Evolutionary conservation across 2,329 filamentous ascomycete genomes (phyloP).

Genomic region (Colletotrichum camelliae): DNA sequence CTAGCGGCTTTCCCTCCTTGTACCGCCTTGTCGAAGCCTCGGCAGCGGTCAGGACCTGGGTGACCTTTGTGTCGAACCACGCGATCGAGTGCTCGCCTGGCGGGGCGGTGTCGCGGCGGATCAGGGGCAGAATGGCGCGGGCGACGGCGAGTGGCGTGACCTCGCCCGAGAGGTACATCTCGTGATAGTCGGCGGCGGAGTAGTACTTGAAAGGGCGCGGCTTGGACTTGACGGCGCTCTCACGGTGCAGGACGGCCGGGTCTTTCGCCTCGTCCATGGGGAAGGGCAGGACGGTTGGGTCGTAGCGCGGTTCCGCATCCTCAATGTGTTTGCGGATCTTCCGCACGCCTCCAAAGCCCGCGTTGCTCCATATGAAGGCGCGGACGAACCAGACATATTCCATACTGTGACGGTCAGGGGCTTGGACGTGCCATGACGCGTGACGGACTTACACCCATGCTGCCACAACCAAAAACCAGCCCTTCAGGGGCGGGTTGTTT

Average conservation of each 20-base stretch:
- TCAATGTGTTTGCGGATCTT: constrained; percentile 57
- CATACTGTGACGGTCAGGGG: constrained; percentile 45
- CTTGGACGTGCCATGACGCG: background rate
- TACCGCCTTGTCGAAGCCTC: constrained; percentile 51
- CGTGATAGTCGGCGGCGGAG: constrained; percentile 51
- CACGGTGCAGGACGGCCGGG: constrained; percentile 15
- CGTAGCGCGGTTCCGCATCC: constrained; percentile 52
- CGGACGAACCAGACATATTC: constrained; percentile 60
- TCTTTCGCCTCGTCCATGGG: constrained; percentile 49
- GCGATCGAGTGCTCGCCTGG: constrained; percentile 46
- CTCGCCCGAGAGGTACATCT: constrained; percentile 48
- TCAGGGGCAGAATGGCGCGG: constrained; percentile 49
- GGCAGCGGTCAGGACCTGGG: constrained; percentile 47
- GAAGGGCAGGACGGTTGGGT: constrained; percentile 50
- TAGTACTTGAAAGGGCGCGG: constrained; percentile 20
- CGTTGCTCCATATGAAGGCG: constrained; percentile 65
- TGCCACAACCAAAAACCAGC: constrained; percentile 56
- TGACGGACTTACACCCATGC: constrained; percentile 55
- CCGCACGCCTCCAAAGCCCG: constrained; percentile 65
- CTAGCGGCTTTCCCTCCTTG: constrained; percentile 60
- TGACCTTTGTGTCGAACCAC: constrained; percentile 49
- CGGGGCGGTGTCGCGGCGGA: constrained; percentile 41
- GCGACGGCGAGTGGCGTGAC: constrained; percentile 52
- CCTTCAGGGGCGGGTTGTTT: constrained; percentile 64
- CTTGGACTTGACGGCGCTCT: constrained; percentile 11